Percentiles rank a stretch among this genome's conserved stretches.
These are phyloP conservation scores for Bremia lactucae DNA, from an alignment of 352 stramenopile species.

Conservation along the genomic window DNA sequence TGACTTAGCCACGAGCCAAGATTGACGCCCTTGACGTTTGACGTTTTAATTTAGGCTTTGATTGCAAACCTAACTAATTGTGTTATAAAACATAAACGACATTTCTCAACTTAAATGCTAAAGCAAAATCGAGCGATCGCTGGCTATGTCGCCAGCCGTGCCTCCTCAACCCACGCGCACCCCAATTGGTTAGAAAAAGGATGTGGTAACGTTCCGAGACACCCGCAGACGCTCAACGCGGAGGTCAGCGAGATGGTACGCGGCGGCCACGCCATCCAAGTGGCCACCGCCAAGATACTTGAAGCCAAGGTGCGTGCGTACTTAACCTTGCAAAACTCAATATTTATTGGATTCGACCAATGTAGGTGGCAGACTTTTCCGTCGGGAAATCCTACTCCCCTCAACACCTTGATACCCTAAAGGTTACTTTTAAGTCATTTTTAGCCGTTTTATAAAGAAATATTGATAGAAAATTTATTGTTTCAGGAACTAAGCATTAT, in stretches of 20 bases:
- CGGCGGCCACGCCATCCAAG: constrained; percentile 49
- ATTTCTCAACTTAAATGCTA: constrained; percentile 1
- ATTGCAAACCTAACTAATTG: too few species aligned
- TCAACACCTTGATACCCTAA: constrained; percentile 31
- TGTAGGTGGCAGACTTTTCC: constrained; percentile 23
- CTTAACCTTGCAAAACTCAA: constrained; percentile 2
- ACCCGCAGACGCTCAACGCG: constrained; percentile 26
- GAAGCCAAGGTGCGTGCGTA: constrained; percentile 27
- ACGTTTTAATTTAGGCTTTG: too few species aligned
- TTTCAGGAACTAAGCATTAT: constrained; percentile 40
- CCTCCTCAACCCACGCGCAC: constrained; percentile 4
- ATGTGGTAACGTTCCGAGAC: constrained; percentile 47
- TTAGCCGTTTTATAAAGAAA: not conserved
- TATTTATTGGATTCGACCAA: not conserved
- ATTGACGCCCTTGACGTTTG: too few species aligned
- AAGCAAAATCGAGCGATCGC: constrained; percentile 1
- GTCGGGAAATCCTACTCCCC: constrained; percentile 28
- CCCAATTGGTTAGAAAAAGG: constrained; percentile 57
- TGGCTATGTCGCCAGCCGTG: constrained; percentile 3
- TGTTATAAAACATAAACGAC: too few species aligned
- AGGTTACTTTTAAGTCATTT: constrained; percentile 16
- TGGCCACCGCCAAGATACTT: constrained; percentile 39
- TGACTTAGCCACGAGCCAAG: too few species aligned
- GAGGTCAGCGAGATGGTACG: constrained; percentile 63
- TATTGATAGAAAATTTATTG: too few species aligned